Percentiles rank a stretch among this genome's conserved stretches.
These are phyloP conservation scores for Poa annua DNA, from an alignment of 176 grass and related monocot genomes.

Conservation along the genomic window DNA sequence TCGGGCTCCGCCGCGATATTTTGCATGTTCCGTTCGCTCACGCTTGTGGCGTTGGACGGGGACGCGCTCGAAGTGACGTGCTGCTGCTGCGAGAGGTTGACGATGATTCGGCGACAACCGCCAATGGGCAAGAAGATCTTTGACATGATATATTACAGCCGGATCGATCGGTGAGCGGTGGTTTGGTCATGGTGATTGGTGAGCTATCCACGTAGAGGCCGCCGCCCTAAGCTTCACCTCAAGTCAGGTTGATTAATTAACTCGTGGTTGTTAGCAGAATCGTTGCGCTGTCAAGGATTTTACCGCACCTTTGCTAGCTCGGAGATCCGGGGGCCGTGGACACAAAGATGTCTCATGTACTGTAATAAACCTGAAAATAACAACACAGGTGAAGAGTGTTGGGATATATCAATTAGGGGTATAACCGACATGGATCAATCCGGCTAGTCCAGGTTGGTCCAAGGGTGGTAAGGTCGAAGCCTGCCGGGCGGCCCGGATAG, in stretches of 20 bases:
- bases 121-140: background rate
- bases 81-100: too few species aligned
- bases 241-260: background rate
- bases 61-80: background rate
- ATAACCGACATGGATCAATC: too few species aligned
- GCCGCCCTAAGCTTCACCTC: background rate
- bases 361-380: background rate
- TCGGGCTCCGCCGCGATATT: constrained; percentile 27
- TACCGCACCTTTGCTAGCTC: background rate
- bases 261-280: background rate
- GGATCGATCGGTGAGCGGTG: background rate
- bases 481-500: too few species aligned
- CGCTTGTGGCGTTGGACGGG: background rate
- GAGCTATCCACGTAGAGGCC: background rate
- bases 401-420: too few species aligned
- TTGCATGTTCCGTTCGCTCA: background rate
- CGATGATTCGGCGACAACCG: constrained; percentile 16
- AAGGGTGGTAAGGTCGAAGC: too few species aligned
- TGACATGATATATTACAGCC: background rate
- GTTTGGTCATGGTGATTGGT: background rate
- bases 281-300: background rate
- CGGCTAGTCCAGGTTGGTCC: too few species aligned
- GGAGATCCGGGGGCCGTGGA: background rate
- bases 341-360: background rate
- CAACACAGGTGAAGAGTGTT: background rate